Evolutionary conservation across 306 rosid species (phyloP).

Genomic region (Prunus fruticosa): DNA sequence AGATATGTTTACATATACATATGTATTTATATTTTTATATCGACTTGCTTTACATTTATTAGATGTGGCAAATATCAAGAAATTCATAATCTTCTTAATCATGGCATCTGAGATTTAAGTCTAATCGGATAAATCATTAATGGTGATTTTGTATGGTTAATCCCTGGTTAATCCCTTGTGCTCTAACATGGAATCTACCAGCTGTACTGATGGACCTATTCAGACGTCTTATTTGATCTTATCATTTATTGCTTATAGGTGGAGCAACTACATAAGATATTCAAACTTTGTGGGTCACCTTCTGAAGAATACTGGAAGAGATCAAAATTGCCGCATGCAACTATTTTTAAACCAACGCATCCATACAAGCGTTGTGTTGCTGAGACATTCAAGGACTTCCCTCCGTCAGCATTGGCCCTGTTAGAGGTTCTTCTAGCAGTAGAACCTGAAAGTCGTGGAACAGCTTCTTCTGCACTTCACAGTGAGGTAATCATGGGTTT

Average conservation of each 20-base stretch:
- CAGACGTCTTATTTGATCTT: constrained; percentile 12
- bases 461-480: constrained; percentile 74
- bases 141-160: background rate
- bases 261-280: constrained; percentile 94
- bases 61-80: background rate
- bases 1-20: background rate
- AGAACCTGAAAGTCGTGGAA: constrained; percentile 70
- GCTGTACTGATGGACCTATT: background rate
- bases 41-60: background rate
- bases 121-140: background rate
- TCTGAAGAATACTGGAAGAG: constrained; percentile 85
- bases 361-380: constrained; percentile 69
- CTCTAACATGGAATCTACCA: background rate
- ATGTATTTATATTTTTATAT: background rate
- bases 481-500: constrained; percentile 52
- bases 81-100: background rate
- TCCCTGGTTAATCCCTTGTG: background rate
- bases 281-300: constrained; percentile 91
- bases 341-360: constrained; percentile 78
- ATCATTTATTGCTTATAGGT: constrained; percentile 42
- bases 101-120: background rate
- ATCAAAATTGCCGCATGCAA: constrained; percentile 75
- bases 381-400: constrained; percentile 65
- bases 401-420: constrained; percentile 54
- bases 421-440: constrained; percentile 73